A percentile compares a stretch with the other conserved stretches of the same genome.
Evolutionary conservation across 345 rosid genomes (phyloP).

Genomic region (Euphorbia peplus): DNA sequence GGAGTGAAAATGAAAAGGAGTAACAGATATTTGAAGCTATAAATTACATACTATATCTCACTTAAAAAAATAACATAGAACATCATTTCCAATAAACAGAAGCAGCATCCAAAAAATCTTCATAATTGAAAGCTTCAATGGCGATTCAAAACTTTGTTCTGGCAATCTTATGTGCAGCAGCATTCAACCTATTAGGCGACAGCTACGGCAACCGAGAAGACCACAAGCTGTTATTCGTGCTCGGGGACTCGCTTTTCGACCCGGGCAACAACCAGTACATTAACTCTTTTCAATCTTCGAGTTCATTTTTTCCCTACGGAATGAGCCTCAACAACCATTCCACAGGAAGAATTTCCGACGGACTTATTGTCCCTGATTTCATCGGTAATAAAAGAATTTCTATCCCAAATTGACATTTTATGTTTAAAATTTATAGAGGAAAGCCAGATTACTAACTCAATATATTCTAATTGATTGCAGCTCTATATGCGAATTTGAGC

Average conservation of each 20-base stretch:
- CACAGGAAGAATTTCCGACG: not conserved
- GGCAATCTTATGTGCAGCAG: not conserved
- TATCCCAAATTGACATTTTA: no score
- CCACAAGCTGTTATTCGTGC: not conserved
- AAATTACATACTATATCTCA: no score
- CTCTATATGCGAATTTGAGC: slow-evolving; percentile 12
- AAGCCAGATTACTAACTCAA: not conserved
- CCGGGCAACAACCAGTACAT: slow-evolving; percentile 3
- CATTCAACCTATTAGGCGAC: not conserved
- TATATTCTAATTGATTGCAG: not conserved
- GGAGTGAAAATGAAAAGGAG: no score
- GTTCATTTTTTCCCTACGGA: not conserved
- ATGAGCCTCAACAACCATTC: slow-evolving; percentile 2
- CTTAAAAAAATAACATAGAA: no score
- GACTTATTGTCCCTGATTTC: not conserved
- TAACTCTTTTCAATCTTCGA: no score
- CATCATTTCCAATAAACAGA: no score
- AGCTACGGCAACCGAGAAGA: not conserved
- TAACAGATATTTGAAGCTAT: no score
- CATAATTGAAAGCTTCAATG: not conserved
- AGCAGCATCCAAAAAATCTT: not conserved
- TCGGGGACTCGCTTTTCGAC: slow-evolving; percentile 1
- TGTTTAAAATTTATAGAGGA: not conserved
- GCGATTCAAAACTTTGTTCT: not conserved
- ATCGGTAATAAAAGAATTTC: not conserved